Percentiles rank a stretch among this genome's conserved stretches.
Evolutionary conservation across 805 yeast species (phyloP).

Genomic region (Cyberlindnera maritima): DNA sequence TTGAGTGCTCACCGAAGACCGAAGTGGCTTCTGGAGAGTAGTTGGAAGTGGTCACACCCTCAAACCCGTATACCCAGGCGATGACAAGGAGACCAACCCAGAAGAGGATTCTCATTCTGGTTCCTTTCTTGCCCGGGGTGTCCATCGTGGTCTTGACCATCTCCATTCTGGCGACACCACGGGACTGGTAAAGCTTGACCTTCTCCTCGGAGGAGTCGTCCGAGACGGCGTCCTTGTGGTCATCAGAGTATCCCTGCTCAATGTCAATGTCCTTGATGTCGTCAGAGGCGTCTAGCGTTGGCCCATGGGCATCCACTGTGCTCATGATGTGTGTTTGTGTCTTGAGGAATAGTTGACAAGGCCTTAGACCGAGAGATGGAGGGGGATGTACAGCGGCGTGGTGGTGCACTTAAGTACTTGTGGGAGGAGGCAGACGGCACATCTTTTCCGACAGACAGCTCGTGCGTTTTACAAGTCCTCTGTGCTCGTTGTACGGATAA

Average conservation of each 20-base stretch:
- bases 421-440: neutral
- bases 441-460: neutral
- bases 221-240: neutral
- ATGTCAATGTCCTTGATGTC: neutral
- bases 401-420: neutral
- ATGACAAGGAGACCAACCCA: conserved; percentile 14
- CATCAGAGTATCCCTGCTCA: neutral
- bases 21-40: conserved; percentile 41
- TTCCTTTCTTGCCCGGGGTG: conserved; percentile 14
- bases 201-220: neutral
- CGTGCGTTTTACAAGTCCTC: no score
- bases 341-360: neutral
- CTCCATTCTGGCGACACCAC: conserved; percentile 25
- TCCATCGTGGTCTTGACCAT: conserved; percentile 24
- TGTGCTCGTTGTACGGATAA: no score
- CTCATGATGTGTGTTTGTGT: no score
- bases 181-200: conserved; percentile 19
- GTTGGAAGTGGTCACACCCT: conserved; percentile 31
- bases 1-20: conserved; percentile 36
- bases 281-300: neutral
- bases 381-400: no score
- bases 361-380: neutral
- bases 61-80: conserved; percentile 26
- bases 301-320: neutral
- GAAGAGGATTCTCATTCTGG: conserved; percentile 16